Evolutionary conservation across 495 filamentous ascomycete species (phyloP).

Genomic region (Oidiodendron maius): DNA sequence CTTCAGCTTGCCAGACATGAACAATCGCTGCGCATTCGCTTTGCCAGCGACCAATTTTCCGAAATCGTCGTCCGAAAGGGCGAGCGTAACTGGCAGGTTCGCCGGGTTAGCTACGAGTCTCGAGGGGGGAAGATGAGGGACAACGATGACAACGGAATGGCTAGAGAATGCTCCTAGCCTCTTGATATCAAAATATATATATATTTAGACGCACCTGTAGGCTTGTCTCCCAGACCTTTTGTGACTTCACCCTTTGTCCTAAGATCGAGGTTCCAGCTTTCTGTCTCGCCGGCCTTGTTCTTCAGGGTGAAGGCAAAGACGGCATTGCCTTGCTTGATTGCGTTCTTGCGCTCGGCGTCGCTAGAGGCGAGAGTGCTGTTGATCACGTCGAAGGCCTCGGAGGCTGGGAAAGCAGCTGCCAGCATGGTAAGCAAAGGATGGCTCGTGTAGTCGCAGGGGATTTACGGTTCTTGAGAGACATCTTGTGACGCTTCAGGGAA

Average conservation of each 20-base stretch:
- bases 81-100: conserved; percentile 65
- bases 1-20: conserved; percentile 97
- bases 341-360: conserved; percentile 74
- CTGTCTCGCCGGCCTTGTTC: conserved; percentile 71
- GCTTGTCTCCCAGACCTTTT: conserved; percentile 71
- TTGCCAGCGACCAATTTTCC: conserved; percentile 74
- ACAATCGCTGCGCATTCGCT: conserved; percentile 89
- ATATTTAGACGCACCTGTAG: conserved; percentile 80
- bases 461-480: conserved; percentile 81
- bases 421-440: conserved; percentile 8
- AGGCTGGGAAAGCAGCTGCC: conserved; percentile 83
- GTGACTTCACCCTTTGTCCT: conserved; percentile 82
- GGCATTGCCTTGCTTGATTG: conserved; percentile 79
- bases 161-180: too few relatives aligned
- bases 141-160: neutral
- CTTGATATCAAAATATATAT: too few relatives aligned
- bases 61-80: conserved; percentile 84
- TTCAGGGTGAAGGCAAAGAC: conserved; percentile 90
- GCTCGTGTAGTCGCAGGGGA: neutral
- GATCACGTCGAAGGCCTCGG: conserved; percentile 86
- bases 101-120: neutral
- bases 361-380: conserved; percentile 61
- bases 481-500: conserved; percentile 23
- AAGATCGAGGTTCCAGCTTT: conserved; percentile 91
- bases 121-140: neutral